phyloP scores from a whole-genome alignment of 192 early-diverging fungal genomes.

The Anaeromyces robustus region DNA sequence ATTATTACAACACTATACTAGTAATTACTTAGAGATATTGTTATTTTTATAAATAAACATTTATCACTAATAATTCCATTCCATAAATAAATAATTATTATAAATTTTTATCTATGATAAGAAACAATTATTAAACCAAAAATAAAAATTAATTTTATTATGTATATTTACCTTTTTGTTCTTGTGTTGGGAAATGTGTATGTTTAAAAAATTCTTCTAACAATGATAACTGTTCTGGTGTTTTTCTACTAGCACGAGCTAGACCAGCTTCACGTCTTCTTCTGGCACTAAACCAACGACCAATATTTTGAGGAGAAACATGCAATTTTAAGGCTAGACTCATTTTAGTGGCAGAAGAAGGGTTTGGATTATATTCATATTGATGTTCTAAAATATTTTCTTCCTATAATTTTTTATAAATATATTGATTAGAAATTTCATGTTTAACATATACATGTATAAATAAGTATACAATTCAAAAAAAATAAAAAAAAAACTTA shows the following conservation, averaged over 20 bases:
- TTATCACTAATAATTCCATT: too few species aligned
- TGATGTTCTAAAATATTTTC: neutral
- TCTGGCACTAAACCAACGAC: constrained; percentile 1
- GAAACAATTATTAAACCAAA: too few species aligned
- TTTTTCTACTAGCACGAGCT: neutral
- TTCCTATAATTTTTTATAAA: neutral
- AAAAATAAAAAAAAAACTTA: neutral
- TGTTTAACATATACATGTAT: too few species aligned
- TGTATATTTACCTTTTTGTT: neutral
- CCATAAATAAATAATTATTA: too few species aligned
- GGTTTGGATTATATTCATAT: constrained; percentile 1
- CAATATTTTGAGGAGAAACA: constrained; percentile 3
- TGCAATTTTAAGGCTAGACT: neutral
- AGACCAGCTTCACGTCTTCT: neutral
- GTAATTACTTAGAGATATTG: too few species aligned
- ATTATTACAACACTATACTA: too few species aligned
- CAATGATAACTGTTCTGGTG: neutral
- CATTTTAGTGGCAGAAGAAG: constrained; percentile 1
- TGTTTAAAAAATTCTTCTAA: neutral
- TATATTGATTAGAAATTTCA: too few species aligned
- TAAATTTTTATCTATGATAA: too few species aligned
- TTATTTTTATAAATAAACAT: too few species aligned
- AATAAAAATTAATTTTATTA: too few species aligned
- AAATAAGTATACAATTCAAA: too few species aligned
- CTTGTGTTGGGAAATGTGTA: neutral